A percentile compares a stretch with the other conserved stretches of the same genome.
Conservation (phyloP, 139 green algal species). For the Volvox africanus region DNA sequence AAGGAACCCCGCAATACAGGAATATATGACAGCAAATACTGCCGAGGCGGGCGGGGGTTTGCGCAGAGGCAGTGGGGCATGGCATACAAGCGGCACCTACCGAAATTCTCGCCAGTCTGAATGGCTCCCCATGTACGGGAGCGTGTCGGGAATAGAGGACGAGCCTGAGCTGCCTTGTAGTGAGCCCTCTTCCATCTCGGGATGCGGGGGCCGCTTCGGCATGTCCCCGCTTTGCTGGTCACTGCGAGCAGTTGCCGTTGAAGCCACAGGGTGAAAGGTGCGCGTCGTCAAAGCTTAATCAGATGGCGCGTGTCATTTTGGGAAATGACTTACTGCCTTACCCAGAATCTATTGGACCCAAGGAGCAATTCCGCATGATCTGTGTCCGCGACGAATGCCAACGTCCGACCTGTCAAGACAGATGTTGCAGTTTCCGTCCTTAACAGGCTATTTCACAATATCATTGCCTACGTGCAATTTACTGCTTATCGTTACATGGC, state of each 20-base stretch:
- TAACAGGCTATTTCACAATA: background rate
- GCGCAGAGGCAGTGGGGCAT: too few species aligned
- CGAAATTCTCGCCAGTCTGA: conserved; percentile 54
- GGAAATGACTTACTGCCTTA: background rate
- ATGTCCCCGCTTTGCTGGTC: conserved; percentile 6
- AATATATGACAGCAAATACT: too few species aligned
- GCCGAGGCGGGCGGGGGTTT: too few species aligned
- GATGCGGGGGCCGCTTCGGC: conserved; percentile 23
- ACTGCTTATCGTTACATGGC: background rate
- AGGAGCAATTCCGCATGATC: background rate
- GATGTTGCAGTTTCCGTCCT: background rate
- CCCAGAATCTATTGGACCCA: background rate
- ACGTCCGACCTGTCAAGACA: background rate
- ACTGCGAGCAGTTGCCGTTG: too few species aligned
- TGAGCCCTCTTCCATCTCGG: conserved; percentile 18
- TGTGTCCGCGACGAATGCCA: background rate
- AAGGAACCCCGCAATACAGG: too few species aligned
- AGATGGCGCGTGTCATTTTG: too few species aligned
- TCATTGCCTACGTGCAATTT: background rate
- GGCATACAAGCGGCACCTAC: background rate
- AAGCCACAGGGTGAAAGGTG: too few species aligned
- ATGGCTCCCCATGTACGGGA: conserved; percentile 21
- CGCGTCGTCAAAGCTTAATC: too few species aligned
- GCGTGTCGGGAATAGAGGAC: conserved; percentile 26
- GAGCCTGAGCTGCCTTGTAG: background rate